Evolutionary conservation across 805 yeast species (phyloP), one percentile per base, ranked within the genome.

Genomic region (Spathaspora gorwiae): DNA sequence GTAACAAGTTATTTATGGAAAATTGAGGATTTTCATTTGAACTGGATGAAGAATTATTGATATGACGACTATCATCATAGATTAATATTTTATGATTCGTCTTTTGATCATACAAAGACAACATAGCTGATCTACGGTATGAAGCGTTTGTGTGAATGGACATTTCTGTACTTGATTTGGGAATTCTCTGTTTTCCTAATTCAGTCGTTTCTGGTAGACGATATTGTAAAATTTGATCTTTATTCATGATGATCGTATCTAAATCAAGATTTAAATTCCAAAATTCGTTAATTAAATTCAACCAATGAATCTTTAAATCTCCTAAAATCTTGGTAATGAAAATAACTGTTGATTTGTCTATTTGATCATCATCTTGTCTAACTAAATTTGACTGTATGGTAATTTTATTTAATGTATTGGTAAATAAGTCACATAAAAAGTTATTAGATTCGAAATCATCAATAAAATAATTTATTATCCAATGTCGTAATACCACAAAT

Each of bases 401-500:
- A 32, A 70, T 53, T 31, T 84, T 63, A 44, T 74, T 70, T 15
- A 66, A 54, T 40, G 78, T 72, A 12, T 76, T 64, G 26, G 84
- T 68, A 60, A 90, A 70, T 14, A 47, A 33, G 42, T 71, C 72
- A 49, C 76, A 67, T 31, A 72, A 52, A 29, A 50, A 45, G 5
- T 46, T 45, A 50, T 70, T 62, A 12, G 58, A 42, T 40, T 62
- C 65, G 48, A 72, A 94, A 62, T 94, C 98, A 59, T 87, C 92
- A 36, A 81, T 75, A 56, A 89, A 94, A 61, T 87, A 90, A 62
- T 90, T 92, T 47, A 87, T 65, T 14, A 92, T 62, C 96, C 98
- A 92, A 66, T 88, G 96, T 56, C 97, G 78, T 37, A 94, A 54
- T 27, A 86, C 82, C 26, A 88, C 96, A 68, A 90, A 92, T 0